phyloP scores from a whole-genome alignment of 1,139 yeast genomes.

The Taphrina pruni region DNA sequence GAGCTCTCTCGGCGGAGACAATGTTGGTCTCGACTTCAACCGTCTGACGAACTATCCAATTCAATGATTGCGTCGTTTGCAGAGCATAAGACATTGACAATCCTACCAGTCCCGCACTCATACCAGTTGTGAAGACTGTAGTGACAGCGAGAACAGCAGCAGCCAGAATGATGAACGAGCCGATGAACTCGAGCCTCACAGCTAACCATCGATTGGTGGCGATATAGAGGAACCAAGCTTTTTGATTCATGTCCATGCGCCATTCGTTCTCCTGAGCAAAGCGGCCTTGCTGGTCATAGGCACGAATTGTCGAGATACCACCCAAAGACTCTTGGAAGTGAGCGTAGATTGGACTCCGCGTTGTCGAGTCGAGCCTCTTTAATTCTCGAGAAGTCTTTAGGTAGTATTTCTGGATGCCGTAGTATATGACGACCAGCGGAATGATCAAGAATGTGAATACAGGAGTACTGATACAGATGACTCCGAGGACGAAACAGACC shows the following conservation, averaged over 20 bases:
- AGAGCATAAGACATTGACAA: slow-evolving; percentile 74
- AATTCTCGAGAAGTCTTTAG: slow-evolving; percentile 89
- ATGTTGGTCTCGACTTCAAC: slow-evolving; percentile 78
- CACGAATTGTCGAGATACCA: slow-evolving; percentile 89
- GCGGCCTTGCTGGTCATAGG: slow-evolving; percentile 76
- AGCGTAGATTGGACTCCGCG: slow-evolving; percentile 92
- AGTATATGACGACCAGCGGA: slow-evolving; percentile 75
- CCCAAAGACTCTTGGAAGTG: slow-evolving; percentile 94
- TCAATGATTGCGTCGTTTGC: slow-evolving; percentile 65
- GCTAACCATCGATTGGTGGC: slow-evolving; percentile 75
- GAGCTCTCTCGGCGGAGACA: slow-evolving; percentile 76
- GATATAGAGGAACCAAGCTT: slow-evolving; percentile 63
- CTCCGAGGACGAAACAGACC: slow-evolving; percentile 81
- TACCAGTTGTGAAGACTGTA: slow-evolving; percentile 55
- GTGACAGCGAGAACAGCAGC: slow-evolving; percentile 65
- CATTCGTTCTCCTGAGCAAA: slow-evolving; percentile 66
- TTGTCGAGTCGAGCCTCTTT: slow-evolving; percentile 90
- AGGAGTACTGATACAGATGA: slow-evolving; percentile 88
- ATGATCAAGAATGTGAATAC: slow-evolving; percentile 72
- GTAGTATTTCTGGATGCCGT: slow-evolving; percentile 87
- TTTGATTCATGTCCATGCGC: slow-evolving; percentile 68
- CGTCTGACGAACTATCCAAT: slow-evolving; percentile 66
- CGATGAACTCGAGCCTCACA: slow-evolving; percentile 70
- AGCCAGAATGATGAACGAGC: slow-evolving; percentile 65
- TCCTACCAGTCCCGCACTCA: slow-evolving; percentile 74